phyloP scores from a whole-genome alignment of 2,329 filamentous ascomycete genomes.

The Pseudogymnoascus sp. region DNA sequence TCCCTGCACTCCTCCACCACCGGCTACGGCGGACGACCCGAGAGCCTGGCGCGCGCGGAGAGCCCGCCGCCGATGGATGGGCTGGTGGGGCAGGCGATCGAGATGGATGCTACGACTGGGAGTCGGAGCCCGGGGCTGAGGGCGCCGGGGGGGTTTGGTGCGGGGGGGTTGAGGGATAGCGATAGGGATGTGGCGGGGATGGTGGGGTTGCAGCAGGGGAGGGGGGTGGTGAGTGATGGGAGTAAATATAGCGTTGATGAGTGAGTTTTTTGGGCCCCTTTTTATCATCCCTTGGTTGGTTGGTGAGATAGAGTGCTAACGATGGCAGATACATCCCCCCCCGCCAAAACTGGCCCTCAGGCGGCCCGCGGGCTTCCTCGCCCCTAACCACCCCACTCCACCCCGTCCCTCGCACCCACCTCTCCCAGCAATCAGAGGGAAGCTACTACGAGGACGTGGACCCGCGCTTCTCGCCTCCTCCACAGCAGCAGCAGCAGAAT shows the following conservation, averaged over 20 bases:
- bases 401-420: slow-evolving; percentile 26
- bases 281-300: too few species aligned
- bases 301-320: too few species aligned
- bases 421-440: slow-evolving; percentile 21
- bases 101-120: slow-evolving; percentile 68
- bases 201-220: slow-evolving; percentile 59
- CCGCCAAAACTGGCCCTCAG: slow-evolving; percentile 46
- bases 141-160: slow-evolving; percentile 34
- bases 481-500: too few species aligned
- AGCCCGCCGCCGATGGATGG: slow-evolving; percentile 54
- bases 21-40: slow-evolving; percentile 14
- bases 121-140: slow-evolving; percentile 33
- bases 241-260: slow-evolving; percentile 67
- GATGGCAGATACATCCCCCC: slow-evolving; percentile 47
- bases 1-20: background rate
- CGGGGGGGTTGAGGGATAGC: slow-evolving; percentile 47
- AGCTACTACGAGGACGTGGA: slow-evolving; percentile 91
- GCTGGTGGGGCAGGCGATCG: slow-evolving; percentile 57
- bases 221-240: slow-evolving; percentile 49
- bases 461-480: slow-evolving; percentile 63
- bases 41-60: slow-evolving; percentile 49
- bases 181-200: slow-evolving; percentile 67
- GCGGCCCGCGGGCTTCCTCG: slow-evolving; percentile 34
- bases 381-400: slow-evolving; percentile 41
- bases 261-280: slow-evolving; percentile 46